Evolutionary conservation across 768 basidiomycete genomes (phyloP).

Genomic region (Suillus fuscotomentosus): DNA sequence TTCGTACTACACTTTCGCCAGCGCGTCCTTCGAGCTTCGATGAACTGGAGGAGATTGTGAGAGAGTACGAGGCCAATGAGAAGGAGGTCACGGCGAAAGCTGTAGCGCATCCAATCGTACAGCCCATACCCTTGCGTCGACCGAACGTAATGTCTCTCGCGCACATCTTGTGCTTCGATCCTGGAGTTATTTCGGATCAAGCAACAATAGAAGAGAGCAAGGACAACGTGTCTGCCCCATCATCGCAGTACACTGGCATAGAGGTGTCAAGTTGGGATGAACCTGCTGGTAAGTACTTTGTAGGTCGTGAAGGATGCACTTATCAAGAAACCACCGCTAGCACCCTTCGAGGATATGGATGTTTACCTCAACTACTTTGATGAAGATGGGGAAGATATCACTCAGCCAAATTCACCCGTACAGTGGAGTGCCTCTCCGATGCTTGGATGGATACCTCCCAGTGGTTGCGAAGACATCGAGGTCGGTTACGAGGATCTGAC

Average conservation of each 20-base stretch:
- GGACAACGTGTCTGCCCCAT: neutral
- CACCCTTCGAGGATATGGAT: neutral
- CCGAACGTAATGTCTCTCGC: constrained; percentile 8
- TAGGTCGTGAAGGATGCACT: neutral
- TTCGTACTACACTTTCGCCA: neutral
- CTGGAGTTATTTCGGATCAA: no score
- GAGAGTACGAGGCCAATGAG: neutral
- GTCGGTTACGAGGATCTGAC: constrained; percentile 12
- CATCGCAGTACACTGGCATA: neutral
- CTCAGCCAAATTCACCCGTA: neutral
- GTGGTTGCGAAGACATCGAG: constrained; percentile 24
- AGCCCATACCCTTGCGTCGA: neutral
- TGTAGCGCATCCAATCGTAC: neutral
- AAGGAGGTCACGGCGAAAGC: neutral
- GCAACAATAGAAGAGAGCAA: neutral
- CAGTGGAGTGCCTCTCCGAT: constrained; percentile 7
- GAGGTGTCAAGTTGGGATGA: neutral
- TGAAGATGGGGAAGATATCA: neutral
- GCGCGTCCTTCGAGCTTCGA: neutral
- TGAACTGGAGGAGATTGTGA: neutral
- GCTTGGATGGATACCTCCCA: constrained; percentile 26
- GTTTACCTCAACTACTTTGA: neutral
- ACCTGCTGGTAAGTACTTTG: neutral
- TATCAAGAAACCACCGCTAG: neutral
- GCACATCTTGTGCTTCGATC: neutral